phyloP scores from a whole-genome alignment of 2,329 filamentous ascomycete genomes.

The Periconia digitata region DNA sequence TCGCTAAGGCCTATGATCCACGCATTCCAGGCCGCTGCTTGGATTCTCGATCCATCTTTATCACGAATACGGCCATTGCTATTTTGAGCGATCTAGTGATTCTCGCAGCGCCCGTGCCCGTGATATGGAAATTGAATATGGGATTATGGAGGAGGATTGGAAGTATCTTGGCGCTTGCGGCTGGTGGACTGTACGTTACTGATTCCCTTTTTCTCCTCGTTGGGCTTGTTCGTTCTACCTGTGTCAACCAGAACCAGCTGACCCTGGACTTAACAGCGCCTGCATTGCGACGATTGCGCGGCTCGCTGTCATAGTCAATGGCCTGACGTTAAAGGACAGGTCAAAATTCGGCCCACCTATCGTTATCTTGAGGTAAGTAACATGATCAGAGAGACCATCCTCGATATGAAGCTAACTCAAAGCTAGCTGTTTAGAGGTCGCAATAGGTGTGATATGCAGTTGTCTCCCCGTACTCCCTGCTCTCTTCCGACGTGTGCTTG shows the following conservation, averaged over 20 bases:
- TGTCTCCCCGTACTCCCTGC: not conserved
- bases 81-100: not conserved
- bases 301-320: not conserved
- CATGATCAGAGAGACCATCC: no score
- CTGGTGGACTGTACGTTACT: not conserved
- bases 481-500: not conserved
- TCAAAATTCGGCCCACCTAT: not conserved
- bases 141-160: not conserved
- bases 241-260: no score
- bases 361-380: not conserved
- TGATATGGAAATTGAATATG: slow-evolving; percentile 2
- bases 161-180: not conserved
- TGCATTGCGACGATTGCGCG: not conserved
- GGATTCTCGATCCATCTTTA: not conserved
- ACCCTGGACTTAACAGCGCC: not conserved
- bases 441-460: slow-evolving; percentile 1
- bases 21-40: not conserved
- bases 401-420: no score
- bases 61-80: not conserved
- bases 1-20: not conserved
- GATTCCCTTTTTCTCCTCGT: no score
- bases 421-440: not conserved
- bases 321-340: not conserved
- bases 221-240: no score
- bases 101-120: not conserved